These are phyloP conservation scores for Tuctoria greenei DNA, from an alignment of 176 grass and related monocot species.

Conservation along the genomic window DNA sequence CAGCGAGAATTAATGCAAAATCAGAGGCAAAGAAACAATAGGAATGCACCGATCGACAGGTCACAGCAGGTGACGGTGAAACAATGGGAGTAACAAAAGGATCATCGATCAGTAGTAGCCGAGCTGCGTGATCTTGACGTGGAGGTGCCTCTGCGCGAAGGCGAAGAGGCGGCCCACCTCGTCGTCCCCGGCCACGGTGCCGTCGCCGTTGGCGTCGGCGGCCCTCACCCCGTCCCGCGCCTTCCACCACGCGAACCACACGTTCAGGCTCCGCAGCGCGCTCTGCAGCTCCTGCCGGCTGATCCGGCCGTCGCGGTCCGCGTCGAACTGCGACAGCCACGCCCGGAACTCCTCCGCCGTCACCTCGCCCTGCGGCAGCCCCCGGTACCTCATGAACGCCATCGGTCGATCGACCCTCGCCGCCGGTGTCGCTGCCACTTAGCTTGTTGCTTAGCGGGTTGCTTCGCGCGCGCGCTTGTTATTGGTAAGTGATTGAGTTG, in stretches of 20 bases:
- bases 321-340: conserved; percentile 82
- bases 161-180: conserved; percentile 45
- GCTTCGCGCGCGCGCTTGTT: neutral
- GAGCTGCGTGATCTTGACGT: conserved; percentile 61
- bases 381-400: conserved; percentile 53
- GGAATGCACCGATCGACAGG: neutral
- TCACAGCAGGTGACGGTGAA: neutral
- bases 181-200: conserved; percentile 40
- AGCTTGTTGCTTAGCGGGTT: neutral
- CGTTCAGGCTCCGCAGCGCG: conserved; percentile 58
- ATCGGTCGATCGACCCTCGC: neutral
- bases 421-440: neutral
- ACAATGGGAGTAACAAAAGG: neutral
- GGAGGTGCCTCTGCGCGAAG: conserved; percentile 60
- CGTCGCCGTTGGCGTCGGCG: conserved; percentile 52
- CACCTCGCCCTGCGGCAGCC: conserved; percentile 61
- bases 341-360: conserved; percentile 65
- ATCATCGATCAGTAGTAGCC: conserved; percentile 5
- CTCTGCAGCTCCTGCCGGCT: conserved; percentile 60
- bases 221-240: conserved; percentile 49
- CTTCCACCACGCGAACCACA: conserved; percentile 77
- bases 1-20: neutral
- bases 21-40: neutral
- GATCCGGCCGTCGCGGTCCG: conserved; percentile 55
- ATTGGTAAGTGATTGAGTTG: neutral